Conservation (phyloP, 176 grass and related monocot genomes). For the Coix lacrymajobi region DNA sequence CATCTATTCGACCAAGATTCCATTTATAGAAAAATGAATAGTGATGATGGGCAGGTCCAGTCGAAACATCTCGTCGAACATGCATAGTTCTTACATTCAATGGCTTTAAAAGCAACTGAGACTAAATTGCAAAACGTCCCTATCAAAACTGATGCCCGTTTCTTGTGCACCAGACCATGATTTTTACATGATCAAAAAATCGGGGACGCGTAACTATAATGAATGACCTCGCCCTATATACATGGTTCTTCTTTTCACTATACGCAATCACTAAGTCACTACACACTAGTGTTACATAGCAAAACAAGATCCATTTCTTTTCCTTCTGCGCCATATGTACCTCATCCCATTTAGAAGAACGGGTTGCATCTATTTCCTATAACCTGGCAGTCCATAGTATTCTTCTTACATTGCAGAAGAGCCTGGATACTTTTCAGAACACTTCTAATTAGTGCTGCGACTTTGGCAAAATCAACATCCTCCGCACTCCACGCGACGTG, state of each 20-base stretch:
- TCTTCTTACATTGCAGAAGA: background rate
- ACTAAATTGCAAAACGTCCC: background rate
- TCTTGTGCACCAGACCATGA: background rate
- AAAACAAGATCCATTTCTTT: background rate
- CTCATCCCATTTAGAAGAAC: slow-evolving; percentile 25
- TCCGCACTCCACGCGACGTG: background rate
- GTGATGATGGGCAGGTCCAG: no score
- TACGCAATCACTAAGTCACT: background rate
- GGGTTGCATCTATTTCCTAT: background rate
- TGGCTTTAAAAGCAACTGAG: background rate
- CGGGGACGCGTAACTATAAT: background rate
- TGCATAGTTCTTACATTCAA: background rate
- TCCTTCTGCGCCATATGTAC: background rate
- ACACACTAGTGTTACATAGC: background rate
- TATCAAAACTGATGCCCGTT: background rate
- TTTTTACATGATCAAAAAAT: slow-evolving; percentile 16
- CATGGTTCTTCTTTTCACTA: slow-evolving; percentile 15
- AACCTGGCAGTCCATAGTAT: background rate
- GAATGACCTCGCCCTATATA: slow-evolving; percentile 19
- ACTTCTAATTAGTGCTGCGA: background rate
- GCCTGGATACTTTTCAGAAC: background rate
- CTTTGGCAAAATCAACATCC: background rate
- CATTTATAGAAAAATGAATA: no score
- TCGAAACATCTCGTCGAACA: no score
- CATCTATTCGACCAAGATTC: background rate